Evolutionary conservation across 495 filamentous ascomycete species (phyloP), one percentile per base, ranked within the genome.

Genomic region (Haplographium delicatum): DNA sequence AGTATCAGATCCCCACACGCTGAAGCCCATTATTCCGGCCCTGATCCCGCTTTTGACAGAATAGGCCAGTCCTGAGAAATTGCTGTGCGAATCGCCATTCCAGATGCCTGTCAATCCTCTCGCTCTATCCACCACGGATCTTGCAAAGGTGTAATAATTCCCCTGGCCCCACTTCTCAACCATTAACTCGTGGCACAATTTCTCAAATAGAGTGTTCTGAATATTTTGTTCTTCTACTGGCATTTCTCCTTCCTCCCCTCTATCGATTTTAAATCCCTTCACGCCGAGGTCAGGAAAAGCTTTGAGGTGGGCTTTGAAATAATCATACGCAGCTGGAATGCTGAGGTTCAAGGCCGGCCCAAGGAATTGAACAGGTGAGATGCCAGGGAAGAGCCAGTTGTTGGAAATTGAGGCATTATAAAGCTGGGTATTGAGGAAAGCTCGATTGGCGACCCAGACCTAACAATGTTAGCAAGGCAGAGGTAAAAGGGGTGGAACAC

Each of bases 261-360:
- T 55, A 23, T 67, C 62, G 43, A 67, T 67, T 50, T 67, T 67
- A 44, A 58, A 67, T 11, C 64, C 64, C 37, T 61, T 65, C 0
- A 65, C 62, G 22, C 64, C 64, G 1, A 65, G 43, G 9, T 43
- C 34, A 18, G 64, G 44, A 39, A 65, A 67, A 41, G 54, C 50
- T 13, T 35, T 44, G 4, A 67, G 47, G 31, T 54, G 50, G 9
- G 53, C 39, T 25, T 60, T 47, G 54, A 67, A 63, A 51, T 65
- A 67, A 38, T 54, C 27, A 37, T 63, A 67, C 9, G 64, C 64
- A 5, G 38, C 60, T 15, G 64, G 58, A 23, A 67, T 63, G 4
- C 60, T 62, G 20, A 67, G 57, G 43, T 67, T 65, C 4, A 67
- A 49, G 3, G 64, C 64, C 8, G 60, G 60, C 2, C 62, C 62